Evolutionary conservation across 495 filamentous ascomycete species (phyloP), one percentile per base, ranked within the genome.

Genomic region (Hamigera avellanea): DNA sequence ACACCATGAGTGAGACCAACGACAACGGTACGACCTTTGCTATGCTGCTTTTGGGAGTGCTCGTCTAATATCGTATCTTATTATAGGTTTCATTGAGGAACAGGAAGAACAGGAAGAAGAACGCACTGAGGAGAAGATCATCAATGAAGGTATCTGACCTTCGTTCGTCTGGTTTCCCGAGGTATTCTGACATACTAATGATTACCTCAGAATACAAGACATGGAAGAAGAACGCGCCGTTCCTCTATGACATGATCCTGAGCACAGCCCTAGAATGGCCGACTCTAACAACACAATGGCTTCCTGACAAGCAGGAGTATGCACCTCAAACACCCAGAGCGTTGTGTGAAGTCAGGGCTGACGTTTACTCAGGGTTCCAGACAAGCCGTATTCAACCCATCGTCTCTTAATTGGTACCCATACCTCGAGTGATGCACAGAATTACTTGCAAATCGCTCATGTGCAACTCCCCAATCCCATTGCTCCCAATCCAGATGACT

Each of bases 161-260:
- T 19, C 16, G 13, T n/a, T 25, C 12, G 8, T 10, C 5, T 23
- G 21, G 21, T 23, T 9, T 9, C 21, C 21, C 4, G 21, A 5
- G 21, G 21, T 9, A 23, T 23, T n/a, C n/a, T 9, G 21, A 23
- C 5, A 26, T 30, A 33, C 46, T 49, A 46, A 51, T n/a, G 18
- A 4, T 32, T 31, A 13, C 8, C 18, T 17, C 53, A 89, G 93
- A 96, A 62, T 99, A 99, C 73, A 99, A 99, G 57, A 94, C 86
- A 44, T 99, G 93, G 93, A 99, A 99, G 72, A 99, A 99, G 73
- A 96, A 96, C 61, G 81, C 86, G 44, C 87, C 89, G 2, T 95
- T 95, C 58, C 81, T 99, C 46, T 99, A 99, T 59, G 93, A 95
- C 50, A 79, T 95, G 70, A 88, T 96, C 39, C 62, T 94, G 19